Evolutionary conservation across 1,284 basidiomycete genomes (phyloP).

Genomic region (Cutaneotrichosporon spelunceum): DNA sequence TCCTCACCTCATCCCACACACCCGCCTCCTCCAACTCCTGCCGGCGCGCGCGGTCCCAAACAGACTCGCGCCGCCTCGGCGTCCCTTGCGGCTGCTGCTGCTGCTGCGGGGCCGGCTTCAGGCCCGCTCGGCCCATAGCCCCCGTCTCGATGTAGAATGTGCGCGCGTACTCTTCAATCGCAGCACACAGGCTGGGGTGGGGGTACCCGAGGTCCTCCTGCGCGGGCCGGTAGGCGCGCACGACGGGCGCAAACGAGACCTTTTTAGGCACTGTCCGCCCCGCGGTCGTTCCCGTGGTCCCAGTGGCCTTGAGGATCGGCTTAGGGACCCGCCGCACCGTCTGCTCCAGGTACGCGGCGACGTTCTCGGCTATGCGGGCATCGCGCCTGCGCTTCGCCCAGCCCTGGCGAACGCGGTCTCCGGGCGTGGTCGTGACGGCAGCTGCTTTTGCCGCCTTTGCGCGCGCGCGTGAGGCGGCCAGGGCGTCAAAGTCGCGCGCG

Average conservation of each 20-base stretch:
- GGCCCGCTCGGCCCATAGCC: neutral
- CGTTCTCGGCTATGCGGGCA: neutral
- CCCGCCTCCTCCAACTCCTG: neutral
- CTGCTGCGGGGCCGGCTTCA: too few species aligned
- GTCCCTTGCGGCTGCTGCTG: neutral
- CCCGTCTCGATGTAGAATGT: neutral
- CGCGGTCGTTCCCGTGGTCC: neutral
- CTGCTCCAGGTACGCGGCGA: neutral
- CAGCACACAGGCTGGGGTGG: neutral
- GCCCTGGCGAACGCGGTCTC: neutral
- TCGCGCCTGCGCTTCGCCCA: constrained; percentile 2
- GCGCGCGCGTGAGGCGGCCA: neutral
- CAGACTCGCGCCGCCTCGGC: neutral
- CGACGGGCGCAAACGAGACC: neutral
- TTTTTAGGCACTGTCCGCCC: too few species aligned
- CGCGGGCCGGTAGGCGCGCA: neutral
- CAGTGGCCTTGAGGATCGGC: neutral
- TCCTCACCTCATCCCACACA: neutral
- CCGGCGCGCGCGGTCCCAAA: neutral
- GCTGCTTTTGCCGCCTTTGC: neutral
- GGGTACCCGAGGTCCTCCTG: neutral
- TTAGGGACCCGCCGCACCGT: neutral
- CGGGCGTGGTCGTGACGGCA: neutral
- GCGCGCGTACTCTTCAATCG: neutral
- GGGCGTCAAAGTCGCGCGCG: neutral